Base-by-base conservation (phyloP, 148 eudicot genomes). In the Euryodendron excelsum region DNA sequence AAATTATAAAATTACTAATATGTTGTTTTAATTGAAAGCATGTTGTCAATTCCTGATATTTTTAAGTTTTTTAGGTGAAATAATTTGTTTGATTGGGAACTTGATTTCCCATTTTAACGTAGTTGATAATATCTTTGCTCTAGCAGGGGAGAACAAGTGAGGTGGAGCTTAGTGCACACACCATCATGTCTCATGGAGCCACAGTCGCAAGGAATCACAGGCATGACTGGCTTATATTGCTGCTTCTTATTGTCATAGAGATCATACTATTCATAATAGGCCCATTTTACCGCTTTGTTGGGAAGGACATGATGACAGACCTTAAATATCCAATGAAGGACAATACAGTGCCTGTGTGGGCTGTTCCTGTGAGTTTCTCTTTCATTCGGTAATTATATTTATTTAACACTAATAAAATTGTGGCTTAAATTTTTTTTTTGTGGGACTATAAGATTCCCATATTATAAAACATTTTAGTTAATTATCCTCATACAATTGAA, bases 221-320 rank as follows among this genome's bases (percentile, higher is more conserved):
- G 80, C 88, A 86, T 72, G 97, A 94, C 72, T 94, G 98, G 98
- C 79, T 91, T 30, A 86, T 88, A 74, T 80, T 94, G 23, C 0
- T 91, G 7, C 71, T 94, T 75, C 90, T 94, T 60, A 77, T 82
- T 41, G 86, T 25, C 31, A 64, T 91, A 33, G 92, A 80, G 6
- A 13, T 83, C 11, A 21, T 76, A 68, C 71, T 94, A 74, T 85
- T 89, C 70, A 25, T 85, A 8, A 90, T 91, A 78, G 65, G 78
- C 14, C 98, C 98, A 9, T 94, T 91, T 79, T 76, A 91, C 69
- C 93, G 98, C 44, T 94, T 86, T 61, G 91, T 94, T 71, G 95
- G 98, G 23, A 81, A 85, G 81, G 91, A 81, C 48, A 92, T 94
- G 96, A 88, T 94, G 96, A 77, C 67, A 10, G 92, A 94, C 80